Evolutionary conservation across 2,329 filamentous ascomycete species (phyloP).

Genomic region (Aureobasidium sp.): DNA sequence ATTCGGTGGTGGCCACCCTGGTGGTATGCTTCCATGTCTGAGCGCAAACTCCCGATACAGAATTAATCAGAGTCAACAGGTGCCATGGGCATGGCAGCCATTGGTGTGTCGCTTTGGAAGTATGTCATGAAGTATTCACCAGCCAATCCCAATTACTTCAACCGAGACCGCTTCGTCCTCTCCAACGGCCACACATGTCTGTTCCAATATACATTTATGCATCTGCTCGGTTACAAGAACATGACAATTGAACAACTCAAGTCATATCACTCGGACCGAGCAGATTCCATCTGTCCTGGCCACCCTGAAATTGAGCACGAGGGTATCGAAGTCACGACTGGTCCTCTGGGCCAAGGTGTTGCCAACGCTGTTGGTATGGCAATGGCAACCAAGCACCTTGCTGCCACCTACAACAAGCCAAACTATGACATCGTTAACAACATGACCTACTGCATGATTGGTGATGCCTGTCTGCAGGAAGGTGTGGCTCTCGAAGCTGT

Average conservation of each 20-base stretch:
- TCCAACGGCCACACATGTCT: slow-evolving; percentile 52
- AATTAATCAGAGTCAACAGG: neutral
- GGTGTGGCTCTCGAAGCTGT: slow-evolving; percentile 51
- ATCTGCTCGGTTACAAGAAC: slow-evolving; percentile 43
- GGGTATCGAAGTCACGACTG: slow-evolving; percentile 53
- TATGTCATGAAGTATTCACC: slow-evolving; percentile 55
- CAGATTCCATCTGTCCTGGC: slow-evolving; percentile 43
- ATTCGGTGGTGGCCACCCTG: slow-evolving; percentile 61
- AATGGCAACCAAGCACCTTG: slow-evolving; percentile 49
- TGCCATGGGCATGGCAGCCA: slow-evolving; percentile 54
- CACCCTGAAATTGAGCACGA: slow-evolving; percentile 47
- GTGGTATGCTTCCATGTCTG: slow-evolving; percentile 28
- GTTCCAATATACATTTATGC: slow-evolving; percentile 48
- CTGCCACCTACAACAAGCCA: slow-evolving; percentile 44
- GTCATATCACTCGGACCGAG: slow-evolving; percentile 42
- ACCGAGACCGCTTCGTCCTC: slow-evolving; percentile 54
- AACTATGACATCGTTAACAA: slow-evolving; percentile 42
- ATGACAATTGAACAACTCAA: slow-evolving; percentile 51
- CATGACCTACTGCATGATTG: slow-evolving; percentile 48
- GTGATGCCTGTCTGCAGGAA: slow-evolving; percentile 51
- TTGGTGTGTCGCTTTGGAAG: slow-evolving; percentile 54
- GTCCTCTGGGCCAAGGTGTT: slow-evolving; percentile 50
- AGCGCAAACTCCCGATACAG: neutral
- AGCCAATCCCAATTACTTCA: slow-evolving; percentile 48
- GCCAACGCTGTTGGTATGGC: slow-evolving; percentile 53